Percentiles rank a stretch among this genome's conserved stretches.
These are phyloP conservation scores for Aspergillus affinis DNA, from an alignment of 495 filamentous ascomycete genomes.

Conservation along the genomic window DNA sequence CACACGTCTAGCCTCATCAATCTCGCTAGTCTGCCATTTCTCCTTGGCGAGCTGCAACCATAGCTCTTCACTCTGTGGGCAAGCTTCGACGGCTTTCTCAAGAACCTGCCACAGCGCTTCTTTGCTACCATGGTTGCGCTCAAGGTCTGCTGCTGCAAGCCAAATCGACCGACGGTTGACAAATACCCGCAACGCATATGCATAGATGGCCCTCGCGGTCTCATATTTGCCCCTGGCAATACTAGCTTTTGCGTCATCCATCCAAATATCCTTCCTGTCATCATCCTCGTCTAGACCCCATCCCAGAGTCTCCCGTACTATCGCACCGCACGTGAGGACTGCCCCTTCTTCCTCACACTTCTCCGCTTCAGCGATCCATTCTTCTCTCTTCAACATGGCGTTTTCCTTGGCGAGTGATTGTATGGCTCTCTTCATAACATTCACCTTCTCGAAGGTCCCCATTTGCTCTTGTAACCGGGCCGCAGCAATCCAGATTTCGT, in stretches of 20 bases:
- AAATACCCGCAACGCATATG: conserved; percentile 86
- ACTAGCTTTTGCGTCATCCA: conserved; percentile 82
- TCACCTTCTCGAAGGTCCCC: conserved; percentile 68
- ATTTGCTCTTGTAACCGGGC: conserved; percentile 90
- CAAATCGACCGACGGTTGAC: conserved; percentile 78
- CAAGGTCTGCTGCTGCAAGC: conserved; percentile 86
- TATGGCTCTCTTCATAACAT: conserved; percentile 92
- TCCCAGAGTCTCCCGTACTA: conserved; percentile 89
- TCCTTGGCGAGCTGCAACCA: conserved; percentile 97
- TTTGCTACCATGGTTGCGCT: conserved; percentile 83
- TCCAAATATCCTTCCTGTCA: conserved; percentile 91
- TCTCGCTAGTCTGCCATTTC: conserved; percentile 82
- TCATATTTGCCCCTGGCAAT: conserved; percentile 78
- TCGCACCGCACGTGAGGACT: conserved; percentile 78
- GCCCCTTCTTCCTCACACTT: conserved; percentile 93
- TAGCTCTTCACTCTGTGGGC: conserved; percentile 82
- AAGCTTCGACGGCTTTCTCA: conserved; percentile 91
- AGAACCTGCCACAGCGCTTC: conserved; percentile 81
- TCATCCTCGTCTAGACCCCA: conserved; percentile 96
- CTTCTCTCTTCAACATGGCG: conserved; percentile 94
- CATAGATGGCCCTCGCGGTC: conserved; percentile 89
- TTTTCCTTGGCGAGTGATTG: conserved; percentile 87
- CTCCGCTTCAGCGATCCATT: conserved; percentile 95
- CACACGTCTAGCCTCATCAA: conserved; percentile 79
- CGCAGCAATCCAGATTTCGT: conserved; percentile 96